phyloP scores from a whole-genome alignment of 2,329 filamentous ascomycete species.

The Colletotrichum sp. region DNA sequence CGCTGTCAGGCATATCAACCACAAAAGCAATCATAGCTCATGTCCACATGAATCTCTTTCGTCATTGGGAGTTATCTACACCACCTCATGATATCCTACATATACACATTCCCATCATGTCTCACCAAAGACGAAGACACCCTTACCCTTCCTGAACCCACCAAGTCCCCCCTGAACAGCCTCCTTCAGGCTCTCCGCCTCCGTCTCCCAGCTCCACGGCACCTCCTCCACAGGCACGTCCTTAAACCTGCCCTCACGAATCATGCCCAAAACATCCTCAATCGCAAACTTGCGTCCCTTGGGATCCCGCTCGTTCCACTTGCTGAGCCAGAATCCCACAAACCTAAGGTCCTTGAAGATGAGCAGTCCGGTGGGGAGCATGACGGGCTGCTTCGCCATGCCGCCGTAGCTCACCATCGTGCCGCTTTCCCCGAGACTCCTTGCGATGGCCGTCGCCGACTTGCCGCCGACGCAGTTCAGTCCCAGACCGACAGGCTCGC shows the following conservation, averaged over 20 bases:
- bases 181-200: slow-evolving; percentile 68
- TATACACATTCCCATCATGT: slow-evolving; percentile 42
- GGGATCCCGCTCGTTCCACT: slow-evolving; percentile 80
- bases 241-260: slow-evolving; percentile 76
- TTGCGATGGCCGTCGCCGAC: slow-evolving; percentile 78
- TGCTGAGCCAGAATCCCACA: slow-evolving; percentile 93
- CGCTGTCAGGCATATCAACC: background rate
- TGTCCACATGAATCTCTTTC: background rate
- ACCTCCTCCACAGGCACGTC: slow-evolving; percentile 85
- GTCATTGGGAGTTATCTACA: background rate
- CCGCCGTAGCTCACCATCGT: slow-evolving; percentile 93
- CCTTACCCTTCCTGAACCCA: slow-evolving; percentile 87
- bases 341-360: slow-evolving; percentile 95
- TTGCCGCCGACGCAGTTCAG: slow-evolving; percentile 96
- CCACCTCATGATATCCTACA: background rate
- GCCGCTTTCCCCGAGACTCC: slow-evolving; percentile 70
- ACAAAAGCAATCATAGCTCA: background rate
- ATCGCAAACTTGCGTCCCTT: slow-evolving; percentile 79
- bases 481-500: slow-evolving; percentile 76
- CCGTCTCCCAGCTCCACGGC: slow-evolving; percentile 82
- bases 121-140: slow-evolving; percentile 81
- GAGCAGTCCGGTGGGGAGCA: slow-evolving; percentile 79
- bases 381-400: slow-evolving; percentile 88
- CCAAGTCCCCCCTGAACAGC: slow-evolving; percentile 84
- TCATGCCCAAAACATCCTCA: slow-evolving; percentile 81